Percentiles rank a stretch among this genome's conserved stretches.
Evolutionary conservation across 768 basidiomycete species (phyloP).

Genomic region (Crucibulum laeve): DNA sequence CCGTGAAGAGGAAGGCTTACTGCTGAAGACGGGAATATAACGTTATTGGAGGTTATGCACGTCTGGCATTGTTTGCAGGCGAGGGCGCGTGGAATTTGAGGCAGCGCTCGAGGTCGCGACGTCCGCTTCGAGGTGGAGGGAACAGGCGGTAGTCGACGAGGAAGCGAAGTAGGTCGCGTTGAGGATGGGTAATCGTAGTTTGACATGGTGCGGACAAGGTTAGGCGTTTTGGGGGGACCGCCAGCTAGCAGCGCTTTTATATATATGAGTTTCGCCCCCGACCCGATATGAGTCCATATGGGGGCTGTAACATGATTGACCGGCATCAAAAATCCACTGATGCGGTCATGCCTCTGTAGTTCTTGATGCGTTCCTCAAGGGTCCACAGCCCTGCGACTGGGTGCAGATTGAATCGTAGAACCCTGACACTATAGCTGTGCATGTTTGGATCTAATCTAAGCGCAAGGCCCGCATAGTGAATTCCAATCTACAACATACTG

Average conservation of each 20-base stretch:
- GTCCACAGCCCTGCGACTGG: background rate
- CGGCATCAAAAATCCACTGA: background rate
- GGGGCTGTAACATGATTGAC: background rate
- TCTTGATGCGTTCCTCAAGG: background rate
- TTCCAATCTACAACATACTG: no score
- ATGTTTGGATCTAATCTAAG: background rate
- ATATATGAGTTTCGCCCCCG: no score
- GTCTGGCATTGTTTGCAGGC: conserved; percentile 42
- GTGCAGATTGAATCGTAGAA: background rate
- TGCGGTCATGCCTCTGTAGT: background rate
- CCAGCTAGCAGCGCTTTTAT: no score
- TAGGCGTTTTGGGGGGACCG: no score
- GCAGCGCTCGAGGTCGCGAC: conserved; percentile 47
- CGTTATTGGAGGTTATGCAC: conserved; percentile 39
- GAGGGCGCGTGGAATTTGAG: conserved; percentile 40
- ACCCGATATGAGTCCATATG: background rate
- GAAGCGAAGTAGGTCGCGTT: conserved; percentile 1
- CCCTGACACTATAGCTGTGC: background rate
- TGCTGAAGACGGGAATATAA: conserved; percentile 33
- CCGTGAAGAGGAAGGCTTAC: conserved; percentile 19
- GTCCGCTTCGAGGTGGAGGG: conserved; percentile 19
- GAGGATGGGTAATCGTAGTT: background rate
- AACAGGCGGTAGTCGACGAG: conserved; percentile 12
- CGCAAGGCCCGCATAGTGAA: background rate
- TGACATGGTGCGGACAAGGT: no score